Evolutionary conservation across 768 basidiomycete genomes (phyloP), one percentile per base, ranked within the genome.

Genomic region (Boletus fagicola): DNA sequence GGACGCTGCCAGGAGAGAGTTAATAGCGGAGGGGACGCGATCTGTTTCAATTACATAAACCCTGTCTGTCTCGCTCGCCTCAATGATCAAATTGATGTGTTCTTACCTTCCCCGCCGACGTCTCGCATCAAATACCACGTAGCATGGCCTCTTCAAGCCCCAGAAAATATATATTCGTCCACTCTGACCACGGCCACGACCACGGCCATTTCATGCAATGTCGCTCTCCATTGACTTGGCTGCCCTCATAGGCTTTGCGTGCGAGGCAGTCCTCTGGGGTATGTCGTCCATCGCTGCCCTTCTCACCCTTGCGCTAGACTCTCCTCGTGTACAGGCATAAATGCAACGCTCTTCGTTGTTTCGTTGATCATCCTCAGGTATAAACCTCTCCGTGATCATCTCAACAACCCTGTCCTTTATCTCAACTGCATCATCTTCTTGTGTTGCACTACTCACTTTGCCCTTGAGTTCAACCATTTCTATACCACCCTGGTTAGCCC

Each of bases 251-350:
- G 26, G 26, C 26, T 77, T 77, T 49, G 70, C 54, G 3, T 74
- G 68, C 58, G 76, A 77, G 57, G 65, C 73, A 0, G 65, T 65
- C 16, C 59, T 76, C 15, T 77, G 73, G 65, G 76, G 76, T 75
- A 33, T 36, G 62, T 57, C 0, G 30, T 16, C 12, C 30, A 3
- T 30, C 16, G 8, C 7, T 20, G 9, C 38, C 36, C 13, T 5
- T 30, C 12, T 11, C 18, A 24, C 35, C 26, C n/a, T 15, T 15
- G 12, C 10, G 20, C 49, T 52, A 18, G 47, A 18, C n/a, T 12
- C 18, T 12, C 11, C 10, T 4, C 39, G 24, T 26, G 28, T 49
- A 28, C 53, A 68, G 64, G 61, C 24, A 36, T 61, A 12, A 65
- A 69, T 44, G 54, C 20, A 18, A 59, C 74, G 20, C 62, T 75